These are phyloP conservation scores for Osmozyma mogii DNA, from an alignment of 805 yeast species.

Conservation along the genomic window DNA sequence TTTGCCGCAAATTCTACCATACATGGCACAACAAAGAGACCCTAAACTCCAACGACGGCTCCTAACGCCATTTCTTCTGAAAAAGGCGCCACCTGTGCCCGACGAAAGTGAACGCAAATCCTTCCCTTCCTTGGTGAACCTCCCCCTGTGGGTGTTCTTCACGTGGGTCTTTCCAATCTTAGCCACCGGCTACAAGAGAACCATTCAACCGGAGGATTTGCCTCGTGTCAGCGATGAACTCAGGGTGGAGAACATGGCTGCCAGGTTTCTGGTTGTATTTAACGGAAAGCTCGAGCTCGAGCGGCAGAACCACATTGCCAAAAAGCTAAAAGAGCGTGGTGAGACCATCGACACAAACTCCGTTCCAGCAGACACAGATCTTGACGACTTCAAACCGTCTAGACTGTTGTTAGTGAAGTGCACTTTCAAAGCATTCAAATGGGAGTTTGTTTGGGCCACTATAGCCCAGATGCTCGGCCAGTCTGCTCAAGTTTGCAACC, in stretches of 20 bases:
- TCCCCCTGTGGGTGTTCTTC: conserved; percentile 10
- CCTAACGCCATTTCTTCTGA: conserved; percentile 8
- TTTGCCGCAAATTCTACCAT: not conserved
- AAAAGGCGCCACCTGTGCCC: conserved; percentile 10
- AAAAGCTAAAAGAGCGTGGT: not conserved
- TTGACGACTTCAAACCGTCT: conserved; percentile 3
- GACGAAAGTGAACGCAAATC: conserved; percentile 6
- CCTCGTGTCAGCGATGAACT: conserved; percentile 8
- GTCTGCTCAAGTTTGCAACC: conserved; percentile 2
- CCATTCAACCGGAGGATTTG: conserved; percentile 12
- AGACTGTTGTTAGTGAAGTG: not conserved
- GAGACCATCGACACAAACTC: not conserved
- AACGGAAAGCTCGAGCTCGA: not conserved
- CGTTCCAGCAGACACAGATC: not conserved
- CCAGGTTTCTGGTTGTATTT: conserved; percentile 3
- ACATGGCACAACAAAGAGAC: not conserved
- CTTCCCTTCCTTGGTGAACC: conserved; percentile 8
- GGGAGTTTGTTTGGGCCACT: conserved; percentile 1
- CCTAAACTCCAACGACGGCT: conserved; percentile 2
- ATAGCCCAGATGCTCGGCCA: conserved; percentile 1
- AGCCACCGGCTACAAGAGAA: conserved; percentile 14
- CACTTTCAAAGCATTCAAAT: conserved; percentile 1
- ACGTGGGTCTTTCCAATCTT: conserved; percentile 16
- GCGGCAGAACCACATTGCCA: not conserved
- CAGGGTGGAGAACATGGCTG: conserved; percentile 8